Evolutionary conservation across 805 yeast species (phyloP).

Genomic region (Cephaloascus fragrans): DNA sequence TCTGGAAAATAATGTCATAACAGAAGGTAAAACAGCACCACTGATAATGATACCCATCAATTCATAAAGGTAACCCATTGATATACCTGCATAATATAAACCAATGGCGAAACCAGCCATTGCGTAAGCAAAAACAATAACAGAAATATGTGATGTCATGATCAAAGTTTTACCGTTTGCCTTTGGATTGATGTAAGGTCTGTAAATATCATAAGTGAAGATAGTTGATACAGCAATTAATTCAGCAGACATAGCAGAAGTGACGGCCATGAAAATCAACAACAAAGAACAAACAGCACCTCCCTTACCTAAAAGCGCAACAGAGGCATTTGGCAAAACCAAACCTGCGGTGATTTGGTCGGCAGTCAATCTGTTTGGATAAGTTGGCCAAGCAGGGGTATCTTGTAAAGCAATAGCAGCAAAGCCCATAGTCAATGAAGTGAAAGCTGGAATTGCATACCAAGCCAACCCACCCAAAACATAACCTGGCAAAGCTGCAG

Average conservation of each 20-base stretch:
- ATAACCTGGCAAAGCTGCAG: constrained; percentile 80
- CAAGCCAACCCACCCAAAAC: constrained; percentile 83
- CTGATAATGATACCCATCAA: constrained; percentile 86
- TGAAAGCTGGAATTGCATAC: constrained; percentile 83
- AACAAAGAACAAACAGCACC: constrained; percentile 81
- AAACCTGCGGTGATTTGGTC: constrained; percentile 77
- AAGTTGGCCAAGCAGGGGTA: constrained; percentile 69
- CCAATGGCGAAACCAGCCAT: constrained; percentile 86
- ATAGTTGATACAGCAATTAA: constrained; percentile 81
- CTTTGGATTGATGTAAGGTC: constrained; percentile 67
- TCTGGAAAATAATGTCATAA: constrained; percentile 52
- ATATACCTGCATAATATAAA: constrained; percentile 67
- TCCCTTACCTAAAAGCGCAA: constrained; percentile 74
- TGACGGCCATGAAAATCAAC: constrained; percentile 83
- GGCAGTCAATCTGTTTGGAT: constrained; percentile 54
- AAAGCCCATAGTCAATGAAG: constrained; percentile 81
- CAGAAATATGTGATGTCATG: constrained; percentile 55
- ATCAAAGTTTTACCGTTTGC: constrained; percentile 73
- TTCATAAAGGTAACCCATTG: constrained; percentile 82
- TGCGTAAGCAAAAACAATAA: constrained; percentile 42
- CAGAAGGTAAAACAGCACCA: constrained; percentile 75
- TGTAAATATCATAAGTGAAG: constrained; percentile 78
- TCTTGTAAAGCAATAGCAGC: constrained; percentile 68
- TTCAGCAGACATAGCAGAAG: constrained; percentile 89
- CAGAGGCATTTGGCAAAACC: constrained; percentile 71